phyloP scores from a whole-genome alignment of 257 asterid genomes.

The Rehmannia glutinosa region DNA sequence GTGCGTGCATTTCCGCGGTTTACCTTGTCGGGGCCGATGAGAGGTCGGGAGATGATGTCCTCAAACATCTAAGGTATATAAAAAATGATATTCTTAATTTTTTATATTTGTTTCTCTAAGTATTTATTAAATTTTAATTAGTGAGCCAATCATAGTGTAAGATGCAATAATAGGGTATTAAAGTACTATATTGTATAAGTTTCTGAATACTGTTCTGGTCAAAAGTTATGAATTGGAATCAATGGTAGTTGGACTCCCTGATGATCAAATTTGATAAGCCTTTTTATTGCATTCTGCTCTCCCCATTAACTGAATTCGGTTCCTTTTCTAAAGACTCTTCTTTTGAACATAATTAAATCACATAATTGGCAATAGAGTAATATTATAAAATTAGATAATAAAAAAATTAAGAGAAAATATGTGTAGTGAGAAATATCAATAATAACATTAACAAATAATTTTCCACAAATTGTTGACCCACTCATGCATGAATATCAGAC shows the following conservation, averaged over 20 bases:
- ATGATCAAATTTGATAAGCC: slow-evolving; percentile 24
- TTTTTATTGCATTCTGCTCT: slow-evolving; percentile 30
- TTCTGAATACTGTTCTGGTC: slow-evolving; percentile 45
- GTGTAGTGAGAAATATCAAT: too few relatives aligned
- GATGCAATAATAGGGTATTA: slow-evolving; percentile 27
- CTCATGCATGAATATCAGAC: too few relatives aligned
- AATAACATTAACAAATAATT: too few relatives aligned
- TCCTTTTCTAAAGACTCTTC: background rate
- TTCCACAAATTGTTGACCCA: too few relatives aligned
- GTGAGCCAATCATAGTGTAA: slow-evolving; percentile 29
- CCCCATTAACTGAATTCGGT: slow-evolving; percentile 21
- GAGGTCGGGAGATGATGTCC: too few relatives aligned
- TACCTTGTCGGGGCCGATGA: too few relatives aligned
- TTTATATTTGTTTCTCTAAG: background rate
- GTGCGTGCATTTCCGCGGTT: too few relatives aligned
- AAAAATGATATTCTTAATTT: too few relatives aligned
- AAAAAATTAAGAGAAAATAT: too few relatives aligned
- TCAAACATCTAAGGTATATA: too few relatives aligned
- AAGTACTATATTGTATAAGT: slow-evolving; percentile 10
- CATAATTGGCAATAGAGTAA: background rate
- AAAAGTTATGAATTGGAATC: slow-evolving; percentile 52
- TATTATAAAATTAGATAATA: too few relatives aligned
- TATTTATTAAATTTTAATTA: slow-evolving; percentile 10
- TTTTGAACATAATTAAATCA: background rate
- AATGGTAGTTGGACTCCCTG: slow-evolving; percentile 38